Base-by-base conservation (phyloP, 495 filamentous ascomycete genomes). In the Alectoria sarmentosa region DNA sequence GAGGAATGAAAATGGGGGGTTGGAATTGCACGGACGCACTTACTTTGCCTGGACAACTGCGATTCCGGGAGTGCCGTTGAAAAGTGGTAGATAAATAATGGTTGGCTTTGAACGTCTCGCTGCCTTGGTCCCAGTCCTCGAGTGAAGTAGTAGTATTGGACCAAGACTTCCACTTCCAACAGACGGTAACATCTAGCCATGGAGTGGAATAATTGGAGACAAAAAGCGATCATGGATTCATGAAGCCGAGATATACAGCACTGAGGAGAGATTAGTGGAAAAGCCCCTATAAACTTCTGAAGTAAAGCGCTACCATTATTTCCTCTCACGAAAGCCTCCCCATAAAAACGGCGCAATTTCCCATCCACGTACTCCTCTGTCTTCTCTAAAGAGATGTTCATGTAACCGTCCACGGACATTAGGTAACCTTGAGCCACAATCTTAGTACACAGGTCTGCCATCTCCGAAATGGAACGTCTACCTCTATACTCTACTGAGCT, bases 381-480 rank as follows among this genome's bases (percentile, higher is more conserved):
- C 75, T 96, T 92, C 73, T 98, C 94, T 4, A 98, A 82, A 26
- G 94, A 91, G 68, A 98, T 95, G 74, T 98, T 98, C 94, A 98
- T 98, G 73, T 97, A 98, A 46, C 95, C 95, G 73, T 98, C 94
- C 52, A 98, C 92, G 0, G 52, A 55, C 30, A 55, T 34, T 5
- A 55, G 52, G 52, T 55, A 55, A 1, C 52, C 52, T 55, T 13
- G 14, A 30, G 15, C 28, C 23, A 34, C 28, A 21, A 34, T 55
- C 17, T 55, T 10, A 55, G 52, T 36, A 21, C 34, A 32, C 30
- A 57, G 49, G 23, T 28, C n/a, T 21, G 23, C 19, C 28, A 14
- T 44, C 2, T 57, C 38, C 7, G 8, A 7, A 21, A 4, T n/a
- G 6, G 37, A 61, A 1, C 3, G 48, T 38, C 3, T 71, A 93